Percentiles rank a stretch among this genome's conserved stretches.
These are phyloP conservation scores for Paraurostyla sp. DNA, from an alignment of 73 alveolate genomes.

Conservation along the genomic window DNA sequence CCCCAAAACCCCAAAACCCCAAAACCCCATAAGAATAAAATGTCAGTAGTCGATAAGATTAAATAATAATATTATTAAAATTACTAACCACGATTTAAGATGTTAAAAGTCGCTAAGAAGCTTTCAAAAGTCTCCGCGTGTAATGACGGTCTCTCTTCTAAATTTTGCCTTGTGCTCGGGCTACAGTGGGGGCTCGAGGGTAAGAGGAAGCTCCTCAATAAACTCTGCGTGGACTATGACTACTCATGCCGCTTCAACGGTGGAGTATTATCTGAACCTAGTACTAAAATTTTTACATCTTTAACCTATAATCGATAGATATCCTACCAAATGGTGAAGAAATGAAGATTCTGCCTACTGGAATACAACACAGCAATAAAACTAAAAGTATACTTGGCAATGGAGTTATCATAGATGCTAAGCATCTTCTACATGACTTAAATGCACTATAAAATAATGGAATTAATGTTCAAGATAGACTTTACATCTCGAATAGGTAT, in stretches of 20 bases:
- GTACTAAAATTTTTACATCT: neutral
- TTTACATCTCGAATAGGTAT: conserved; percentile 44
- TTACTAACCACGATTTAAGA: conserved; percentile 27
- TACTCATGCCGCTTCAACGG: conserved; percentile 57
- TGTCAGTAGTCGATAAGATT: no score
- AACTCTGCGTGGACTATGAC: conserved; percentile 51
- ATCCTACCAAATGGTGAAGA: conserved; percentile 57
- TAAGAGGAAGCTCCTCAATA: conserved; percentile 17
- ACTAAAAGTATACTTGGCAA: conserved; percentile 30
- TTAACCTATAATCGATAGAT: neutral
- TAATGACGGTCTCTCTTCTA: conserved; percentile 48
- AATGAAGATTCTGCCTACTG: conserved; percentile 44
- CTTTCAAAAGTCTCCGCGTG: conserved; percentile 30
- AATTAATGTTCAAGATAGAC: conserved; percentile 2
- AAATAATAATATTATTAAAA: no score
- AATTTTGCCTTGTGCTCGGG: conserved; percentile 56
- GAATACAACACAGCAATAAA: conserved; percentile 26
- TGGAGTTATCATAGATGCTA: conserved; percentile 57
- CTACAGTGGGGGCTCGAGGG: conserved; percentile 63
- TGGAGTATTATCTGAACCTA: conserved; percentile 42
- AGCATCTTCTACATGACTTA: conserved; percentile 30
- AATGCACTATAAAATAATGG: conserved; percentile 18
- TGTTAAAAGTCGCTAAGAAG: conserved; percentile 38
- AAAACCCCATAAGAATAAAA: no score
- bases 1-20: no score